Base-by-base conservation (phyloP, 2,329 filamentous ascomycete species). In the Colletotrichum sp. region DNA sequence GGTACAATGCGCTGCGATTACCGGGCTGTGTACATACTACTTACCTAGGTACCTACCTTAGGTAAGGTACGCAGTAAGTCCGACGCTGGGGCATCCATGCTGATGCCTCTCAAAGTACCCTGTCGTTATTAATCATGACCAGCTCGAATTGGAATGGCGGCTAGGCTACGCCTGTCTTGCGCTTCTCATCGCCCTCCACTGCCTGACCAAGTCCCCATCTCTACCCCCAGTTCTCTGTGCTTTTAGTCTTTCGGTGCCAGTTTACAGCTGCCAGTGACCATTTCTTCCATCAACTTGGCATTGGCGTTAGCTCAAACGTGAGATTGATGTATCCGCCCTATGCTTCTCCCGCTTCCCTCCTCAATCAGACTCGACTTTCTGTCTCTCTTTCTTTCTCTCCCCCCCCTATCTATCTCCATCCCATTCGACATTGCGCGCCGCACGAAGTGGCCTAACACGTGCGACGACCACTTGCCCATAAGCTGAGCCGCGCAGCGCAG, bases 111-210 rank as follows among this genome's bases (percentile, higher is more conserved):
- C 39, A 48, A 48, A 48, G 39, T 48, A 48, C 39, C 39, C 18
- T 48, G 39, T 34, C 55, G 48, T 63, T 75, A 75, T 67, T 72
- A 68, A 67, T 75, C 61, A 67, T 63, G 24, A 39, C 39, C 68
- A 48, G 39, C 72, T 72, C 52, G 48, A 75, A 75, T 36, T 26
- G 68, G 72, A 67, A 72, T 72, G 63, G 72, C 48, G 72, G 43
- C 68, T 14, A 67, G 68, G 36, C 72, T 48, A 60, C 71, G 68
- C 48, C 30, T 61, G 68, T 32, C 65, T 68, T 32, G 21, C 26
- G 28, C 48, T 68, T 48, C 61, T 48, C 57, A 32, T 21, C 55
- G 21, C 34, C 67, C 67, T 48, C 67, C 55, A 48, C 24, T 21
- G 36, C 34, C 55, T 57, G 52, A 61, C 67, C 34, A 36, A 48